phyloP scores from a whole-genome alignment of 2,329 filamentous ascomycete species.

The Raffaelea deltoideospora region DNA sequence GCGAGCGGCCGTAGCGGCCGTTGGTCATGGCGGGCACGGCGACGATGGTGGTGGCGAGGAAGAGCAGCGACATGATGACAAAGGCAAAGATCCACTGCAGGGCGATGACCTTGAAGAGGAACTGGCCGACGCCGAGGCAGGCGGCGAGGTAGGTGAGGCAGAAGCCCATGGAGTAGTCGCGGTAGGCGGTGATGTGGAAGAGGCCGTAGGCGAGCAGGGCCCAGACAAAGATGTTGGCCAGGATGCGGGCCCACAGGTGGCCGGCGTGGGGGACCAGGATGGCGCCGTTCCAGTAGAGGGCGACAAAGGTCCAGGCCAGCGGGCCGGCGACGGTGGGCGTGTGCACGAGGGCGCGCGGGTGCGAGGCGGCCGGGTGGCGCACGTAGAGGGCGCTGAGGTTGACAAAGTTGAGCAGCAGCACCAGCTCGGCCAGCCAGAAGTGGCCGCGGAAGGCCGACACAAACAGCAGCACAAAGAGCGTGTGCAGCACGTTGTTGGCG shows the following conservation, averaged over 20 bases:
- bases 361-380: slow-evolving; percentile 55
- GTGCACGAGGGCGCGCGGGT: slow-evolving; percentile 47
- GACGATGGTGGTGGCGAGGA: slow-evolving; percentile 50
- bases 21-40: slow-evolving; percentile 50
- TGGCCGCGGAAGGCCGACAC: slow-evolving; percentile 56
- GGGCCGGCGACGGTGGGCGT: slow-evolving; percentile 60
- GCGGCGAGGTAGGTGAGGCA: slow-evolving; percentile 58
- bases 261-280: slow-evolving; percentile 59
- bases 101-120: slow-evolving; percentile 56
- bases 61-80: slow-evolving; percentile 60
- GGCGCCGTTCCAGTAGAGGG: slow-evolving; percentile 80
- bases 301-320: slow-evolving; percentile 73
- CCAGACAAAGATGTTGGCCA: slow-evolving; percentile 84
- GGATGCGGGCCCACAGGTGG: slow-evolving; percentile 54
- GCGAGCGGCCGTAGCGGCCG: slow-evolving; percentile 28
- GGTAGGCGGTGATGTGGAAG: slow-evolving; percentile 61
- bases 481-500: slow-evolving; percentile 68
- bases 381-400: slow-evolving; percentile 71
- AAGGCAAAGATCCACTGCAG: slow-evolving; percentile 92
- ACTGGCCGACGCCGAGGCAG: slow-evolving; percentile 64
- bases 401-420: slow-evolving; percentile 67
- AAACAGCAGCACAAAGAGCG: slow-evolving; percentile 73
- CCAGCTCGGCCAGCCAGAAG: slow-evolving; percentile 61
- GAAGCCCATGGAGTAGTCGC: slow-evolving; percentile 68
- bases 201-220: slow-evolving; percentile 59